Evolutionary conservation across 768 basidiomycete genomes (phyloP).

Genomic region (Boletus subcaerulescens): DNA sequence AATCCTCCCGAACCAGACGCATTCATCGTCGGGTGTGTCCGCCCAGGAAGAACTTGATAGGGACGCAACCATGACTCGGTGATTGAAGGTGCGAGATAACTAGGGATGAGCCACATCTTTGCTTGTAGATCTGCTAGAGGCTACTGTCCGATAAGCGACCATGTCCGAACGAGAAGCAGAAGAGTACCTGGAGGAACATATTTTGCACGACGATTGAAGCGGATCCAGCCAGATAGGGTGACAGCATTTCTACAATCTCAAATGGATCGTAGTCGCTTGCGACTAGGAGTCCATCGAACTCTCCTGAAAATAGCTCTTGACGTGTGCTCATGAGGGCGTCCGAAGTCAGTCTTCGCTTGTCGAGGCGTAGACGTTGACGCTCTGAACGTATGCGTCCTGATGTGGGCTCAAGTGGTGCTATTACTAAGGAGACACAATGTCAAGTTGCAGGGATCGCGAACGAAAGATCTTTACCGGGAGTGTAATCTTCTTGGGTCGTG

Average conservation of each 20-base stretch:
- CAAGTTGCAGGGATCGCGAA: not conserved
- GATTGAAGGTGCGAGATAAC: slow-evolving; percentile 73
- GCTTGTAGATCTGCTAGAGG: slow-evolving; percentile 75
- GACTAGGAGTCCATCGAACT: slow-evolving; percentile 87
- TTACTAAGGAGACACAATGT: slow-evolving; percentile 38
- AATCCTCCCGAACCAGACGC: slow-evolving; percentile 88
- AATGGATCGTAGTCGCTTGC: slow-evolving; percentile 84
- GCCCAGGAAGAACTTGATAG: slow-evolving; percentile 95
- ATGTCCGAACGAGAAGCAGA: not conserved
- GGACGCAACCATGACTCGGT: slow-evolving; percentile 85
- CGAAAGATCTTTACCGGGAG: slow-evolving; percentile 46
- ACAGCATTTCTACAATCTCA: slow-evolving; percentile 71
- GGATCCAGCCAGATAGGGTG: slow-evolving; percentile 80
- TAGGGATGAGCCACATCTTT: slow-evolving; percentile 60
- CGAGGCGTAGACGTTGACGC: slow-evolving; percentile 63
- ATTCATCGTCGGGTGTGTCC: slow-evolving; percentile 94
- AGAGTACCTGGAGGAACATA: slow-evolving; percentile 67
- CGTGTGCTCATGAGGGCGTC: slow-evolving; percentile 61
- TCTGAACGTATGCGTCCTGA: slow-evolving; percentile 64
- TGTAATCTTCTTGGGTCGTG: slow-evolving; percentile 74
- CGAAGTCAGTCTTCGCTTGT: slow-evolving; percentile 73
- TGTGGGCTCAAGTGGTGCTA: slow-evolving; percentile 57
- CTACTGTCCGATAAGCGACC: slow-evolving; percentile 34
- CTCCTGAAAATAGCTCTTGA: slow-evolving; percentile 80
- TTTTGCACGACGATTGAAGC: slow-evolving; percentile 85